phyloP scores from a whole-genome alignment of 371 early-diverging fungal species.

The Apophysomyces trapeziformis region DNA sequence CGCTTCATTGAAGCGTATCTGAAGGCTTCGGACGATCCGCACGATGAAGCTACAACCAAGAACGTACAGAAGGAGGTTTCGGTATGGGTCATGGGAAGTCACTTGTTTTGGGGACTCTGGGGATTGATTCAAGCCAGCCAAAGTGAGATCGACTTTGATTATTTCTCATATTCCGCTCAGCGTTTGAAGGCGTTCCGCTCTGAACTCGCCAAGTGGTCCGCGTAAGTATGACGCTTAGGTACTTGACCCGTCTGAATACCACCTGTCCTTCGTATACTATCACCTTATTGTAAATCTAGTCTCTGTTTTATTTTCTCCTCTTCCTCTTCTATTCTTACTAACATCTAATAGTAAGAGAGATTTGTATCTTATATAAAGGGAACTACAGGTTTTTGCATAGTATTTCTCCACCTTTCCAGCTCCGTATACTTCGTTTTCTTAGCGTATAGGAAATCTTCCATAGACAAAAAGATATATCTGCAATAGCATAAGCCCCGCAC shows the following conservation, averaged over 20 bases:
- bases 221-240: neutral
- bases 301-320: too few species aligned
- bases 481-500: too few species aligned
- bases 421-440: too few species aligned
- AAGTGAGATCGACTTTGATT: constrained; percentile 86
- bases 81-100: constrained; percentile 66
- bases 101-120: constrained; percentile 86
- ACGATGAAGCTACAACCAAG: constrained; percentile 14
- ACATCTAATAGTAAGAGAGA: too few species aligned
- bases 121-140: constrained; percentile 79
- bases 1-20: constrained; percentile 73
- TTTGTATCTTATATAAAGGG: too few species aligned
- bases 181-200: constrained; percentile 53
- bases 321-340: too few species aligned
- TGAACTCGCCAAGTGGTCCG: constrained; percentile 12
- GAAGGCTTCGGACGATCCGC: constrained; percentile 27
- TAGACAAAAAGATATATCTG: too few species aligned
- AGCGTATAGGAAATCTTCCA: too few species aligned
- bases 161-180: constrained; percentile 71
- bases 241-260: neutral
- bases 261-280: neutral
- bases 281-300: neutral
- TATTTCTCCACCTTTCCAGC: too few species aligned
- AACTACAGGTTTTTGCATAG: too few species aligned
- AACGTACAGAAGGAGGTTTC: constrained; percentile 39